Evolutionary conservation across 2,329 filamentous ascomycete species (phyloP).

Genomic region (Alternaria angustiovoidea): DNA sequence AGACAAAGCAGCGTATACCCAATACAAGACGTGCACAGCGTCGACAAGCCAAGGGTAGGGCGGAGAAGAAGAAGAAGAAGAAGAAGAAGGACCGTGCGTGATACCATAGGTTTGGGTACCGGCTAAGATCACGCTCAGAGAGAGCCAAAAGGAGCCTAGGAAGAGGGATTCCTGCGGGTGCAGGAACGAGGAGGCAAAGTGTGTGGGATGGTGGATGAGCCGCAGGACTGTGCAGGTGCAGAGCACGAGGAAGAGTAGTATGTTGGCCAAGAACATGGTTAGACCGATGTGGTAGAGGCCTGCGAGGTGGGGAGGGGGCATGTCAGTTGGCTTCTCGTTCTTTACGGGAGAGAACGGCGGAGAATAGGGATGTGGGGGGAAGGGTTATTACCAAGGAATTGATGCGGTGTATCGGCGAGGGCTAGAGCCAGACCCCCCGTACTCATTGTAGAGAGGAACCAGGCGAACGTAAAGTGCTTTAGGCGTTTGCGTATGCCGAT

Average conservation of each 20-base stretch:
- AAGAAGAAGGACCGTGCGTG: background rate
- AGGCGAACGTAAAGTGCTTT: constrained; percentile 56
- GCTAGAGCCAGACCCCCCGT: constrained; percentile 56
- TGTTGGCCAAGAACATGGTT: background rate
- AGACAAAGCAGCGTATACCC: background rate
- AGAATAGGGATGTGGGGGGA: background rate
- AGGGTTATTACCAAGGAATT: constrained; percentile 31
- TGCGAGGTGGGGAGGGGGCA: background rate
- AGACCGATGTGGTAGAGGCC: background rate
- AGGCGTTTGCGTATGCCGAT: constrained; percentile 23
- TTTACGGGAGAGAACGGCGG: too few species aligned
- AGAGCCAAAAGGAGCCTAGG: background rate
- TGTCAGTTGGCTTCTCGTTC: background rate
- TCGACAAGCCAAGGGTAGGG: background rate
- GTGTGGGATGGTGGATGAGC: background rate
- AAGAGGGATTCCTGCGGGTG: background rate
- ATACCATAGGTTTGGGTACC: background rate
- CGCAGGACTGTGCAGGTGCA: background rate
- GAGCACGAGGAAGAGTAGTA: background rate
- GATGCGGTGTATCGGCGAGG: constrained; percentile 53
- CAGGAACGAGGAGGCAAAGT: background rate
- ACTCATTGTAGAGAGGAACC: constrained; percentile 57
- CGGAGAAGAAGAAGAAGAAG: too few species aligned
- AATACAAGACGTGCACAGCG: background rate
- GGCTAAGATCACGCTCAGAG: background rate